Percentiles rank a stretch among this genome's conserved stretches.
Conservation (phyloP, 352 stramenopile genomes). For the Phytophthora pistaciae region DNA sequence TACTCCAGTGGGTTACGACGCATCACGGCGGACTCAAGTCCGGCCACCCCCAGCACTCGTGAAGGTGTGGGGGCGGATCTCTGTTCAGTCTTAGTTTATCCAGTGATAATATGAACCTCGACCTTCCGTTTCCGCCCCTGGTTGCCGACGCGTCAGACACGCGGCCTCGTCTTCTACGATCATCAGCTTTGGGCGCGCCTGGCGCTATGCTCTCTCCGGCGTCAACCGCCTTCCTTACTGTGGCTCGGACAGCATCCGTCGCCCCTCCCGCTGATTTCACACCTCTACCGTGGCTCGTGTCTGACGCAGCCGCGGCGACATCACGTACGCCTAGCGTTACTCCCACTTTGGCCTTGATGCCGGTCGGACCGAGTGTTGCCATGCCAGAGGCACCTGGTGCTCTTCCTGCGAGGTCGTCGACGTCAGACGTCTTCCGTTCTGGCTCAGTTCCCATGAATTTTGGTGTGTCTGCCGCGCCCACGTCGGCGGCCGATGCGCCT, state of each 20-base stretch:
- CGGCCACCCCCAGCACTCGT: neutral
- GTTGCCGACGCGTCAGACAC: neutral
- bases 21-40: slow-evolving; percentile 4
- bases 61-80: too few species aligned
- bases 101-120: neutral
- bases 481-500: neutral
- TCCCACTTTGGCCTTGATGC: neutral
- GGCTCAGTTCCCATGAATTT: neutral
- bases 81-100: neutral
- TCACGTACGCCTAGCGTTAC: neutral
- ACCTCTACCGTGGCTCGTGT: neutral
- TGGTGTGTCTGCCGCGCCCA: neutral
- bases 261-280: too few species aligned
- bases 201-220: too few species aligned
- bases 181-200: neutral
- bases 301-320: neutral
- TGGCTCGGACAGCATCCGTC: too few species aligned
- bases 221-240: too few species aligned
- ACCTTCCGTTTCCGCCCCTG: neutral
- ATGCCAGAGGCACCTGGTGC: neutral
- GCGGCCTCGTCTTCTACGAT: neutral
- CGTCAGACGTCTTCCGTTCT: neutral
- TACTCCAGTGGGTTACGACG: neutral
- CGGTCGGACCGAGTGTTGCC: neutral
- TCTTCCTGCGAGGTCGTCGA: neutral